phyloP scores from a whole-genome alignment of 345 rosid species.

The Salix udensis region DNA sequence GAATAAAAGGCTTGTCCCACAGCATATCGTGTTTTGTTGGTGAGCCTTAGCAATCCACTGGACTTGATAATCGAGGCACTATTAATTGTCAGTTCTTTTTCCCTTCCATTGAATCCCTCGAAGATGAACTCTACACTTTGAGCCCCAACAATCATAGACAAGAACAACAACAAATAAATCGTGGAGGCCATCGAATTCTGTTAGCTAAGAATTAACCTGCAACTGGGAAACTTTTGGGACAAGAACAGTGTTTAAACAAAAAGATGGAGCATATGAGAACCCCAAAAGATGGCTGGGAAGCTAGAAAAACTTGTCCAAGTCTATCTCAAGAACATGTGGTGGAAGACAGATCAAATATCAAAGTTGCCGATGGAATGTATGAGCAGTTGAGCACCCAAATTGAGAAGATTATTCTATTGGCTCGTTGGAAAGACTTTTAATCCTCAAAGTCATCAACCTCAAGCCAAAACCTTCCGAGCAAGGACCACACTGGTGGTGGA shows the following conservation, averaged over 20 bases:
- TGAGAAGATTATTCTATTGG: neutral
- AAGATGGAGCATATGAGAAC: neutral
- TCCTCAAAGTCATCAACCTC: neutral
- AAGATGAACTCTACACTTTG: conserved; percentile 26
- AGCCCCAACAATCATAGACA: conserved; percentile 8
- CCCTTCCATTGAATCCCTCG: conserved; percentile 36
- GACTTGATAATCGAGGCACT: conserved; percentile 31
- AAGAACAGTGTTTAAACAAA: neutral
- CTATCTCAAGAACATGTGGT: neutral
- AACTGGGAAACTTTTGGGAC: neutral
- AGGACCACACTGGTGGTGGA: neutral
- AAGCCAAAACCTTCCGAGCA: neutral
- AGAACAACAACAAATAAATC: conserved; percentile 9
- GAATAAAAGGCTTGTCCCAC: conserved; percentile 54
- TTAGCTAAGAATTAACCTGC: neutral
- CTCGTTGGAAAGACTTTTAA: neutral
- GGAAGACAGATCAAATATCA: neutral
- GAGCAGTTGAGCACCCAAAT: no score
- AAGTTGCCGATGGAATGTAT: neutral
- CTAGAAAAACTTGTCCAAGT: neutral
- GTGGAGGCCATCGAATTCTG: conserved; percentile 14
- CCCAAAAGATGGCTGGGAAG: neutral
- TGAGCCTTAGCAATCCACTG: conserved; percentile 46
- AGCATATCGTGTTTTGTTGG: conserved; percentile 21
- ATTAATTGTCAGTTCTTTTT: conserved; percentile 1